Evolutionary conservation across 768 basidiomycete genomes (phyloP).

Genomic region (Suillus cothurnatus): DNA sequence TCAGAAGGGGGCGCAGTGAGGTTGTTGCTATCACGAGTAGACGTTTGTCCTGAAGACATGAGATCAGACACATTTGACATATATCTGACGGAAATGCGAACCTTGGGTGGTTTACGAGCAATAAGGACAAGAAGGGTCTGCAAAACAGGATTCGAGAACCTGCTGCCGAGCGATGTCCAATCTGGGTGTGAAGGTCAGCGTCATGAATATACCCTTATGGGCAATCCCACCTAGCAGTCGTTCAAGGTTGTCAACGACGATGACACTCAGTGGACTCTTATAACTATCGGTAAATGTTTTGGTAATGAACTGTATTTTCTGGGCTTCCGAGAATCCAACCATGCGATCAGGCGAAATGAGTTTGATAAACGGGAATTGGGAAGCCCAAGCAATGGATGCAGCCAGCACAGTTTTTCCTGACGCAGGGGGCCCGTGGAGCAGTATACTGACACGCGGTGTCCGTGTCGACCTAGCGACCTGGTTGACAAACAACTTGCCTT

Average conservation of each 20-base stretch:
- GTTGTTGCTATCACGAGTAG: slow-evolving; percentile 92
- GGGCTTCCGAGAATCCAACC: slow-evolving; percentile 93
- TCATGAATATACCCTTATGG: not conserved
- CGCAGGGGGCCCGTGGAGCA: slow-evolving; percentile 88
- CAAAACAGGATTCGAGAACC: slow-evolving; percentile 93
- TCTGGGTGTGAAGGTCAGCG: slow-evolving; percentile 49
- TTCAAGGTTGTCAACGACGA: slow-evolving; percentile 95
- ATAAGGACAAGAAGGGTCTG: slow-evolving; percentile 90
- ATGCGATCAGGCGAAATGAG: slow-evolving; percentile 94
- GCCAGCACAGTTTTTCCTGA: slow-evolving; percentile 95
- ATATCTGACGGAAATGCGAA: slow-evolving; percentile 32
- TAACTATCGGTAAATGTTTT: slow-evolving; percentile 95
- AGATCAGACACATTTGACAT: not conserved
- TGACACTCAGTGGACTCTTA: slow-evolving; percentile 95
- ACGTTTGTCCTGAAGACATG: slow-evolving; percentile 72
- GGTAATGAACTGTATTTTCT: slow-evolving; percentile 89
- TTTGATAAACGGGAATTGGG: slow-evolving; percentile 98
- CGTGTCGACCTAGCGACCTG: slow-evolving; percentile 90
- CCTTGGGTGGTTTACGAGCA: slow-evolving; percentile 90
- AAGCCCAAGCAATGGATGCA: slow-evolving; percentile 90
- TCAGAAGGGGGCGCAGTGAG: slow-evolving; percentile 82
- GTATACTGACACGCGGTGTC: slow-evolving; percentile 88
- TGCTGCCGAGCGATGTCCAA: slow-evolving; percentile 95
- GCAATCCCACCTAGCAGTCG: slow-evolving; percentile 75
- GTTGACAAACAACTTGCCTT: slow-evolving; percentile 87